Evolutionary conservation across 2,329 filamentous ascomycete species (phyloP), one percentile per base, ranked within the genome.

Genomic region (Cucurbitaria berberidis): DNA sequence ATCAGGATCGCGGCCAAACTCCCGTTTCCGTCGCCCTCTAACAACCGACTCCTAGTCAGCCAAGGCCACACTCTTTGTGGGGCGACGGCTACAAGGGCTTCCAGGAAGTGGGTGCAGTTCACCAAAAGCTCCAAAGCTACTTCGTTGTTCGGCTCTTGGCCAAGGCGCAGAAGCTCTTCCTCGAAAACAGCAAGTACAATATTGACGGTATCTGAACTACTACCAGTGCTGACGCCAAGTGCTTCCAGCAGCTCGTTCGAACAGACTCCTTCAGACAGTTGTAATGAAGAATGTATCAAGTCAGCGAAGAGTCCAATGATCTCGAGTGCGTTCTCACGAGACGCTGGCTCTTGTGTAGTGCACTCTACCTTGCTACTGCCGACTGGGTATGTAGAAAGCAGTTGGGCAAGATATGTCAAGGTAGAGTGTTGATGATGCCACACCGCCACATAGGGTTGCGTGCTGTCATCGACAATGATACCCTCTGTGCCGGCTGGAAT

Each of bases 1-100:
- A 90, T 90, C 2, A 96, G 84, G 45, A 98, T 87, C 44, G 86
- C 86, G 34, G 88, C 85, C 55, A 99, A 82, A 55, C 89, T 87
- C 10, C 91, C 87, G 57, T 87, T 88, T 9, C 90, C 87, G 61
- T 91, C 88, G 5, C 87, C 84, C 62, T 89, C 89, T 40, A 99
- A 81, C 16, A 99, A 79, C 57, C 88, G 86, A 72, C 91, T 96
- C 51, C 91, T 86, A 3, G 88, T 86, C 65, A 99, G 83, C 71
- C 93, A 90, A 3, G 93, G 92, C 93, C 95, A 98, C 5, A 96
- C 87, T 54, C 93, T 84, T 51, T 89, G 89, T 0, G 95, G 93
- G 45, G 89, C 85, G n/a, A 89, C 64, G 9, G 83, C 81, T 22
- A 95, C 75, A 16, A 96, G 78, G 2, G 88, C 86, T 62, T 89